Percentiles rank a stretch among this genome's conserved stretches.
Conservation (phyloP, 805 yeast species). For the Candida gorgasii region DNA sequence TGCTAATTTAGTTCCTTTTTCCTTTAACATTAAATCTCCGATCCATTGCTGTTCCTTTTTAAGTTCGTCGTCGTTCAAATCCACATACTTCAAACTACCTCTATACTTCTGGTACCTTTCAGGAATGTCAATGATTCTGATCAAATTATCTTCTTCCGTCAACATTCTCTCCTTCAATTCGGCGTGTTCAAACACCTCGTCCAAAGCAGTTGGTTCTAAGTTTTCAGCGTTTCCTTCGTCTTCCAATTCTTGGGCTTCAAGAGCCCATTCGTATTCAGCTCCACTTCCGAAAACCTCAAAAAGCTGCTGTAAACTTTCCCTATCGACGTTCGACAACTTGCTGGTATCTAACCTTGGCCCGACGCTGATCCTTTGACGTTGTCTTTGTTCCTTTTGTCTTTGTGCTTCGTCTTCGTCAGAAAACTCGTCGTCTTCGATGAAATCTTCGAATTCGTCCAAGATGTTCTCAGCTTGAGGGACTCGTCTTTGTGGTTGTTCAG, state of each 20-base stretch:
- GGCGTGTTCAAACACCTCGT: conserved; percentile 92
- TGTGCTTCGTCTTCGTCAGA: conserved; percentile 78
- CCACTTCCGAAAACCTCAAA: conserved; percentile 97
- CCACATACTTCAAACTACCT: conserved; percentile 62
- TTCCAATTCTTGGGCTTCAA: conserved; percentile 79
- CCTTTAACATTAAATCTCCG: conserved; percentile 58
- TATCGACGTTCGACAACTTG: conserved; percentile 66
- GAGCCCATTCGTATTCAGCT: conserved; percentile 96
- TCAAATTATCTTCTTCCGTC: conserved; percentile 87
- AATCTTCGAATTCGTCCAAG: conserved; percentile 90
- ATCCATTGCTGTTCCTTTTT: conserved; percentile 80
- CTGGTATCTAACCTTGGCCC: conserved; percentile 55
- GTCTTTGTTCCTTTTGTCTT: conserved; percentile 28
- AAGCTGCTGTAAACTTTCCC: conserved; percentile 89
- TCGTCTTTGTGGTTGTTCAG: conserved; percentile 15
- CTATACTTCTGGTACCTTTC: conserved; percentile 87
- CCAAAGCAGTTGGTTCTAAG: conserved; percentile 60
- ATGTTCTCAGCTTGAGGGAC: conserved; percentile 33
- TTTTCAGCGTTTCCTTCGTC: conserved; percentile 56
- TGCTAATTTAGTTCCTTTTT: conserved; percentile 49
- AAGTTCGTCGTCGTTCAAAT: conserved; percentile 69
- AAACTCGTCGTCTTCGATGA: conserved; percentile 95
- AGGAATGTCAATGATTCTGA: conserved; percentile 85
- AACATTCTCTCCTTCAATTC: conserved; percentile 88
- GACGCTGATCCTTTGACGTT: conserved; percentile 32